Evolutionary conservation across 2,329 filamentous ascomycete genomes (phyloP).

Genomic region (Dothideomycetidae sp.): DNA sequence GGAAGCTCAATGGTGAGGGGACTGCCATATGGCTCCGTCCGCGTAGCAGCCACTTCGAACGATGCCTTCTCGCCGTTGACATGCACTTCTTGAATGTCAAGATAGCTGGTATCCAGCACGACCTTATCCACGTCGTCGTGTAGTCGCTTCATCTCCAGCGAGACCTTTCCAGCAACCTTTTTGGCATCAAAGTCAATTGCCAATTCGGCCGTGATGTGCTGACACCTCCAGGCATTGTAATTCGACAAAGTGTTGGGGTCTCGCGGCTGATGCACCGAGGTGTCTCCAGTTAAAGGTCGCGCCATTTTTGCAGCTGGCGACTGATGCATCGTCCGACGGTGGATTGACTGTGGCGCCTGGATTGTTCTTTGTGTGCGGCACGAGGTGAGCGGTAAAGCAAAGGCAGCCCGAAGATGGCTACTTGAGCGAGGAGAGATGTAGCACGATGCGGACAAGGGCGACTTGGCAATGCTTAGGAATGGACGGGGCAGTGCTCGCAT

Average conservation of each 20-base stretch:
- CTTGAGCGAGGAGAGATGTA: too few species aligned
- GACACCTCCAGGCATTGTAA: conserved; percentile 75
- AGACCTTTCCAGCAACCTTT: conserved; percentile 61
- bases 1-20: conserved; percentile 49
- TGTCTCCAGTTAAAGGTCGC: conserved; percentile 10
- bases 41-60: conserved; percentile 53
- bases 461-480: too few species aligned
- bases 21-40: conserved; percentile 58
- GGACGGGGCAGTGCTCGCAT: too few species aligned
- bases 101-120: conserved; percentile 66
- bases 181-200: conserved; percentile 72
- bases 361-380: too few species aligned
- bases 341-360: too few species aligned
- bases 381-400: too few species aligned
- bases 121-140: conserved; percentile 60
- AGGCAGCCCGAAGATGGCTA: too few species aligned
- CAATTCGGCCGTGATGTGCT: conserved; percentile 69
- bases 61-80: conserved; percentile 50
- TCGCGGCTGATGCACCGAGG: conserved; percentile 21
- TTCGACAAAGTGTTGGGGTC: conserved; percentile 89
- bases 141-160: conserved; percentile 61
- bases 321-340: conserved; percentile 11
- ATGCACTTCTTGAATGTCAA: conserved; percentile 58
- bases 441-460: too few species aligned
- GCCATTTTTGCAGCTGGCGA: conserved; percentile 12